These are phyloP conservation scores for Limonium bicolor DNA, from an alignment of 148 eudicot genomes.

Conservation along the genomic window DNA sequence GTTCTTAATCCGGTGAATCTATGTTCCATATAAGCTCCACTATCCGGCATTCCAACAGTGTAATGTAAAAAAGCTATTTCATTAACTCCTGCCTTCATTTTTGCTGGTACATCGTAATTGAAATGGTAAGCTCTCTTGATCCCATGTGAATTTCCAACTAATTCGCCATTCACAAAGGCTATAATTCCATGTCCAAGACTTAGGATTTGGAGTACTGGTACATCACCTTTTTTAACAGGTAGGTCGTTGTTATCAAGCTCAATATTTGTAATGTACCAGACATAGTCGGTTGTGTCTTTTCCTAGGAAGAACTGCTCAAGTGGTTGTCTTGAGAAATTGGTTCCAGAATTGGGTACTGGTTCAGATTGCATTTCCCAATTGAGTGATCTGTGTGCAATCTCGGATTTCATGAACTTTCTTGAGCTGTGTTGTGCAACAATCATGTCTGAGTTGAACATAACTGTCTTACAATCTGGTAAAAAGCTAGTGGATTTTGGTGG, in stretches of 20 bases:
- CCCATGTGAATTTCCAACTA: conserved; percentile 41
- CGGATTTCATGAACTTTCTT: conserved; percentile 33
- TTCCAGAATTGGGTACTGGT: conserved; percentile 19
- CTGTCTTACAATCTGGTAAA: conserved; percentile 78
- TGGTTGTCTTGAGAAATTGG: conserved; percentile 17
- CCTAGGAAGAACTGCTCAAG: conserved; percentile 36
- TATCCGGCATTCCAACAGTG: conserved; percentile 43
- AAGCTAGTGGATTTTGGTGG: conserved; percentile 71
- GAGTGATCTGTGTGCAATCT: conserved; percentile 20
- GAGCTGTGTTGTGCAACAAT: conserved; percentile 54
- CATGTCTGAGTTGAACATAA: conserved; percentile 42
- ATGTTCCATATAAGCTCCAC: conserved; percentile 81
- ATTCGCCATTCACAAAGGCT: conserved; percentile 68
- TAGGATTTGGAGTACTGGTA: conserved; percentile 43
- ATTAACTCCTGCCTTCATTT: conserved; percentile 21
- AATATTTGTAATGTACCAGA: conserved; percentile 76
- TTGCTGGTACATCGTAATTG: conserved; percentile 8
- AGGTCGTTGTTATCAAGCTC: conserved; percentile 39
- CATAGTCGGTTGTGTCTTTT: conserved; percentile 55
- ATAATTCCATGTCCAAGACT: conserved; percentile 62
- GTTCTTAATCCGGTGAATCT: conserved; percentile 50
- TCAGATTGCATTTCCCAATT: conserved; percentile 64
- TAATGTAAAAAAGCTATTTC: conserved; percentile 14
- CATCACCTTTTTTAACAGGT: conserved; percentile 37
- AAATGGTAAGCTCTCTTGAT: conserved; percentile 14